phyloP scores from a whole-genome alignment of 176 grass and related monocot genomes.

The Oryza coarctata region DNA sequence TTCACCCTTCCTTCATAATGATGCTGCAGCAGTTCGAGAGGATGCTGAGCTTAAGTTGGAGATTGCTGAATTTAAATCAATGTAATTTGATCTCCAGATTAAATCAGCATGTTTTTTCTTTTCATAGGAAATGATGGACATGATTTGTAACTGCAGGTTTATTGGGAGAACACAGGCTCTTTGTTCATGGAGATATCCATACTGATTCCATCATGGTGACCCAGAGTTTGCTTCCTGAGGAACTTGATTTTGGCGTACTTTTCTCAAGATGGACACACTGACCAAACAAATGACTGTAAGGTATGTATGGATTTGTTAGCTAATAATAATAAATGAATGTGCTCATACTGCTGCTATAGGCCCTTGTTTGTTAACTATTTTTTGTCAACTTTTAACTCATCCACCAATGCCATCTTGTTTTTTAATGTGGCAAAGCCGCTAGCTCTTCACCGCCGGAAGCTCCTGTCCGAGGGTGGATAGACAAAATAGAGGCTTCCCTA shows the following conservation, averaged over 20 bases:
- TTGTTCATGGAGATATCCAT: conserved; percentile 94
- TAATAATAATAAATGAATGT: background rate
- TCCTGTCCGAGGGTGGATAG: too few species aligned
- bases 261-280: conserved; percentile 86
- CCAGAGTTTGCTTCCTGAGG: conserved; percentile 88
- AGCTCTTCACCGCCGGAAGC: too few species aligned
- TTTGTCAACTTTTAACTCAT: background rate
- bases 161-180: conserved; percentile 91
- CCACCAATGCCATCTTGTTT: background rate
- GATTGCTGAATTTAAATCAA: conserved; percentile 70
- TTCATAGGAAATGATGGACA: background rate
- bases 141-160: conserved; percentile 54
- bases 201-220: conserved; percentile 95
- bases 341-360: background rate
- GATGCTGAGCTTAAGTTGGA: conserved; percentile 74
- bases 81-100: conserved; percentile 33
- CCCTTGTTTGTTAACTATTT: background rate
- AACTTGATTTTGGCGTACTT: conserved; percentile 91
- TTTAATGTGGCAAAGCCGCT: background rate
- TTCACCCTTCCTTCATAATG: conserved; percentile 70
- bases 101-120: background rate
- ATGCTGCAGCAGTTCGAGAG: conserved; percentile 61
- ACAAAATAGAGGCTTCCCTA: too few species aligned
- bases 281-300: conserved; percentile 66
- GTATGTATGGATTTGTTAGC: conserved; percentile 44